Conservation (phyloP, 1,284 basidiomycete species). For the Marasmius oreades region DNA sequence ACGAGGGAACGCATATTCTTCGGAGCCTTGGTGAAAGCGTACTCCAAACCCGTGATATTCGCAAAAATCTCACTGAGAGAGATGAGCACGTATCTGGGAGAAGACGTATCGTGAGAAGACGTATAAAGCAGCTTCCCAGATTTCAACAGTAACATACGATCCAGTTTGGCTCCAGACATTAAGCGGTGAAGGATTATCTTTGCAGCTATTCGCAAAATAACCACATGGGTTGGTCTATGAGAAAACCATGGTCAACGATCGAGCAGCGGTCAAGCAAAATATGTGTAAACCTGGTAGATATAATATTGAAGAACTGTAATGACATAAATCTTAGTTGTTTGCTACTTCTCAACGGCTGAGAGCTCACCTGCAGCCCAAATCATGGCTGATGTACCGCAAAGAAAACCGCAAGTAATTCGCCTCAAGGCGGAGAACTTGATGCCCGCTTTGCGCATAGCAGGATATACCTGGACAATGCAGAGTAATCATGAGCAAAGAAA, state of each 20-base stretch:
- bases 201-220: constrained; percentile 43
- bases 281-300: constrained; percentile 54
- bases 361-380: constrained; percentile 43
- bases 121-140: constrained; percentile 48
- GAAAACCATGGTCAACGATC: background rate
- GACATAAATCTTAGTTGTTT: background rate
- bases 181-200: constrained; percentile 42
- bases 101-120: background rate
- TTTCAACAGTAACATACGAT: constrained; percentile 33
- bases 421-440: constrained; percentile 73
- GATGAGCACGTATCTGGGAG: background rate
- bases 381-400: constrained; percentile 57
- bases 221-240: constrained; percentile 10
- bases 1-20: constrained; percentile 80
- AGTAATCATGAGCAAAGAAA: background rate
- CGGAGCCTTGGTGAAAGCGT: constrained; percentile 84
- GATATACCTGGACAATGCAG: constrained; percentile 53
- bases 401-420: constrained; percentile 76
- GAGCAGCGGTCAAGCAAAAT: background rate
- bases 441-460: constrained; percentile 57
- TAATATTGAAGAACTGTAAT: constrained; percentile 61
- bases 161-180: constrained; percentile 79
- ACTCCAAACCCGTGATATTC: constrained; percentile 83
- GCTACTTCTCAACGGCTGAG: background rate
- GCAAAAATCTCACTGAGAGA: constrained; percentile 72